These are phyloP conservation scores for Lentinula guzmanii DNA, from an alignment of 768 basidiomycete species.

Conservation along the genomic window DNA sequence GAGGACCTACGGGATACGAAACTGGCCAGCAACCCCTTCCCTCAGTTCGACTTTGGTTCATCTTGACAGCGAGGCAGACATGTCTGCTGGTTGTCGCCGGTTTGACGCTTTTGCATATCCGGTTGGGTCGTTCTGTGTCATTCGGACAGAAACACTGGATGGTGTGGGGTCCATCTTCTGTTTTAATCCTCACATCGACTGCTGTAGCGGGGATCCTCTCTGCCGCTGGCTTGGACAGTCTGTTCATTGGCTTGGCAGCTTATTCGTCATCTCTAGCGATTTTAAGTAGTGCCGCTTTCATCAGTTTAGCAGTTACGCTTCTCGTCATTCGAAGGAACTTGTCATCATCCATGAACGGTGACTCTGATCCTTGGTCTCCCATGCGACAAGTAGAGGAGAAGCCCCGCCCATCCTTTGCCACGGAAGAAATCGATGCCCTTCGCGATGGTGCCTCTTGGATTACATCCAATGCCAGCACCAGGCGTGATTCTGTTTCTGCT, in stretches of 20 bases:
- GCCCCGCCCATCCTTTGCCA: slow-evolving; percentile 57
- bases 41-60: slow-evolving; percentile 62
- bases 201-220: slow-evolving; percentile 53
- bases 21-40: slow-evolving; percentile 45
- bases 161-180: slow-evolving; percentile 59
- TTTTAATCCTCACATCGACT: slow-evolving; percentile 53
- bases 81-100: slow-evolving; percentile 58
- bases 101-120: slow-evolving; percentile 63
- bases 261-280: slow-evolving; percentile 51
- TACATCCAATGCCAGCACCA: slow-evolving; percentile 57
- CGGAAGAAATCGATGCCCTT: slow-evolving; percentile 67
- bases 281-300: slow-evolving; percentile 47
- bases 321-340: slow-evolving; percentile 63
- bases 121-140: slow-evolving; percentile 62
- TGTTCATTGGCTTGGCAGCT: slow-evolving; percentile 56
- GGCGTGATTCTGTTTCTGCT: slow-evolving; percentile 53
- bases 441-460: slow-evolving; percentile 81
- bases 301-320: slow-evolving; percentile 57
- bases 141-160: slow-evolving; percentile 71
- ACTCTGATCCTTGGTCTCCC: slow-evolving; percentile 56
- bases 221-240: slow-evolving; percentile 40
- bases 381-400: slow-evolving; percentile 44
- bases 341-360: slow-evolving; percentile 42
- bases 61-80: slow-evolving; percentile 59
- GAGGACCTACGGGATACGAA: slow-evolving; percentile 36